Conservation (phyloP, 2,329 filamentous ascomycete species). For the Penicillium sclerotiorum region DNA sequence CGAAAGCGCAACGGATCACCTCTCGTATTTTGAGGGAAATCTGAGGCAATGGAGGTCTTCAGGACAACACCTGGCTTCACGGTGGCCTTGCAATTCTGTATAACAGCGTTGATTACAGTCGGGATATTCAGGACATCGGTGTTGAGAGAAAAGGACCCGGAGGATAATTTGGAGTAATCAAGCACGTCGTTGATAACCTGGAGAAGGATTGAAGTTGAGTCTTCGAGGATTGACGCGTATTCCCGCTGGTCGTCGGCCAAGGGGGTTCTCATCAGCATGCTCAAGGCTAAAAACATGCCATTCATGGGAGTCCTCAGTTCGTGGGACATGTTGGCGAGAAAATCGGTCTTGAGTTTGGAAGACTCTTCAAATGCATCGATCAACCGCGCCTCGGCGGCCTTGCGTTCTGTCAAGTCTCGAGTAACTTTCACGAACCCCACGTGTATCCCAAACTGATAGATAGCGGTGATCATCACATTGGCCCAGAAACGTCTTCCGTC, state of each 20-base stretch:
- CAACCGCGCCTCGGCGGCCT: constrained; percentile 57
- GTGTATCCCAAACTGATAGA: constrained; percentile 56
- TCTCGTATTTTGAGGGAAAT: constrained; percentile 54
- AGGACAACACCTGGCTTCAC: constrained; percentile 53
- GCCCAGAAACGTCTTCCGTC: constrained; percentile 64
- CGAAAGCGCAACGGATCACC: constrained; percentile 64
- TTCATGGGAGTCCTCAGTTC: constrained; percentile 68
- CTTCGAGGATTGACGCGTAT: constrained; percentile 59
- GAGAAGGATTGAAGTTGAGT: constrained; percentile 61
- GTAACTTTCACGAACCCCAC: constrained; percentile 64
- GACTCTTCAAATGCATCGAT: constrained; percentile 63
- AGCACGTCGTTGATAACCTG: constrained; percentile 68
- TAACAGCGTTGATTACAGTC: constrained; percentile 50
- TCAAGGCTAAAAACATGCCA: constrained; percentile 62
- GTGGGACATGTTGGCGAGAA: constrained; percentile 66
- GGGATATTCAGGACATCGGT: constrained; percentile 55
- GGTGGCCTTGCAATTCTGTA: constrained; percentile 53
- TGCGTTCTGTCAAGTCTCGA: constrained; percentile 59
- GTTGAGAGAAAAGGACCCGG: constrained; percentile 61
- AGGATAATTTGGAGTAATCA: constrained; percentile 66
- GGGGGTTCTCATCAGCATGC: constrained; percentile 58
- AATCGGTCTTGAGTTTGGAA: constrained; percentile 64
- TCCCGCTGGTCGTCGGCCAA: constrained; percentile 60
- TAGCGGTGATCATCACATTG: constrained; percentile 61
- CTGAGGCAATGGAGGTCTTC: constrained; percentile 47